Conservation (phyloP, 352 stramenopile species). For the Halophytophthora batemanensis region DNA sequence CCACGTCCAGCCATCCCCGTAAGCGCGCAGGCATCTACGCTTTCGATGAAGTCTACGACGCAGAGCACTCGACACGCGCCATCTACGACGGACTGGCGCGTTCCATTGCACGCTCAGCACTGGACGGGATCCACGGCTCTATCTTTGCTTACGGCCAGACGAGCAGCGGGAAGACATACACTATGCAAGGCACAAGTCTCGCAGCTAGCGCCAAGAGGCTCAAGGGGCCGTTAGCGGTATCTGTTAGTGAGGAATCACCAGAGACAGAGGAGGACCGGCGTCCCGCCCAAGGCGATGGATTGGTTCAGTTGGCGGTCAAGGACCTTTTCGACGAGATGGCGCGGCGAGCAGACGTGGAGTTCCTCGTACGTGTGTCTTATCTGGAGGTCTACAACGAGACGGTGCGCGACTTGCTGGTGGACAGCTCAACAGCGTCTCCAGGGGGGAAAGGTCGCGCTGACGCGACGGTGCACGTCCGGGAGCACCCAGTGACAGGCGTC, state of each 20-base stretch:
- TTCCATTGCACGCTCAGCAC: conserved; percentile 62
- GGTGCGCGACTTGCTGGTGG: conserved; percentile 89
- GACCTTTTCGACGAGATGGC: conserved; percentile 56
- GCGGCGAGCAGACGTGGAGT: conserved; percentile 52
- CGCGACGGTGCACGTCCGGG: conserved; percentile 32
- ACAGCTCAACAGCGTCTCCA: neutral
- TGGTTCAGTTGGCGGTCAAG: conserved; percentile 43
- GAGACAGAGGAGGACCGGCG: conserved; percentile 32
- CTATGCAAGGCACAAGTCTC: conserved; percentile 51
- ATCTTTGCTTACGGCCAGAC: conserved; percentile 86
- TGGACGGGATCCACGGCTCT: conserved; percentile 74
- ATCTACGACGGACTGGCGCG: conserved; percentile 71
- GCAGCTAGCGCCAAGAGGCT: conserved; percentile 7
- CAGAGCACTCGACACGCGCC: conserved; percentile 35
- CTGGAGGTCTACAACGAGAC: conserved; percentile 99
- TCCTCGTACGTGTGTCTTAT: conserved; percentile 93
- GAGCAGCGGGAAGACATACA: conserved; percentile 80
- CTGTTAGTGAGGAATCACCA: conserved; percentile 9
- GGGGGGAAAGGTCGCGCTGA: conserved; percentile 17
- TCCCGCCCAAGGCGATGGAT: conserved; percentile 30
- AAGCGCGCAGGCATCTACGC: conserved; percentile 32
- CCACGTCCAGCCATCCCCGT: conserved; percentile 12
- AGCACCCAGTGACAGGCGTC: conserved; percentile 47
- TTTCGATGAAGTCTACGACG: conserved; percentile 53
- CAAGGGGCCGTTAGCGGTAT: conserved; percentile 4